Base-by-base conservation (phyloP, 345 rosid species). In the Eucalyptus globulus region DNA sequence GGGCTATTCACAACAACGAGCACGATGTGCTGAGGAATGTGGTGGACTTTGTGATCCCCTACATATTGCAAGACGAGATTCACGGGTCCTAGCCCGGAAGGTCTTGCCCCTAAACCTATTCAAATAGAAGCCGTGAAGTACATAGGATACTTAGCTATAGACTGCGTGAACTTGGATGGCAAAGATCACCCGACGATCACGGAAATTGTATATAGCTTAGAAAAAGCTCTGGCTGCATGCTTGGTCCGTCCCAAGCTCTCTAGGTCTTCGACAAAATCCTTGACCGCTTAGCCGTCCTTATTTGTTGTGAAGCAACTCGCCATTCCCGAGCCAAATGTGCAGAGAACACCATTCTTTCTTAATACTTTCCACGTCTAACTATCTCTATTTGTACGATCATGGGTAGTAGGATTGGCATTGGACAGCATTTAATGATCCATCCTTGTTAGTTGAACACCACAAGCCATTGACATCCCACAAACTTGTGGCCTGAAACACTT, bases 351-450 rank as follows among this genome's bases (percentile, higher is more conserved):
- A 31, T 67, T 67, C 7, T 67, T 67, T 67, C 43, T 8, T 16
- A 31, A 8, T 67, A 15, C 24, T 67, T 67, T 67, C 12, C 10
- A n/a, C 17, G 22, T 31, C 80, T 67, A 31, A 11, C 43, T 2
- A 16, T 16, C 80, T 67, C 80, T 31, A 4, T 67, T 67, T 67
- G 22, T 31, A 97, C 98, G 43, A 97, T 97, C 91, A 97, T 97
- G 99, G 99, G 99, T 69, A 95, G 99, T 89, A 91, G 99, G n/a
- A 97, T 96, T n/a, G 99, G 99, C 14, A 97, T 47, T 47, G 96
- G 60, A 97, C 96, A 76, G 88, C 97, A 91, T 96, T 97, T 88
- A 97, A 91, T 97, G 96, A 88, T 93, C 93, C 96, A 96, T 90
- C 89, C 50, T 49, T 49, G 14, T 49, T 49, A 49, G 6, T 72